Evolutionary conservation across 345 rosid species (phyloP).

Genomic region (Cardamine occulta): DNA sequence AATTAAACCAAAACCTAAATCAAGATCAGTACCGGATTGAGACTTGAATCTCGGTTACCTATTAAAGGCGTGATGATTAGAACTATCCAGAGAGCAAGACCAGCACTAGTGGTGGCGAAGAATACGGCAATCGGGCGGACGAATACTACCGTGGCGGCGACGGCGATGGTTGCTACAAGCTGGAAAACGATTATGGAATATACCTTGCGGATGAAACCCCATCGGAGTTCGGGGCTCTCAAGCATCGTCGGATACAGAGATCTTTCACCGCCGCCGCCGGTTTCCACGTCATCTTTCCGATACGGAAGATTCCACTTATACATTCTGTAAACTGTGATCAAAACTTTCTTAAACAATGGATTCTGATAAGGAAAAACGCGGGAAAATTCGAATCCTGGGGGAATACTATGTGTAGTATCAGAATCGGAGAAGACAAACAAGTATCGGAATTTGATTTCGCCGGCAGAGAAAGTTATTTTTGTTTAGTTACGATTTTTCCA

Average conservation of each 20-base stretch:
- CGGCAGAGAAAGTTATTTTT: background rate
- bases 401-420: too few species aligned
- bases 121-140: slow-evolving; percentile 67
- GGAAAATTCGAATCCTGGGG: background rate
- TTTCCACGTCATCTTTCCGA: slow-evolving; percentile 66
- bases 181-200: slow-evolving; percentile 71
- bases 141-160: slow-evolving; percentile 67
- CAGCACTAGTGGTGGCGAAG: slow-evolving; percentile 64
- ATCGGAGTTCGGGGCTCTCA: slow-evolving; percentile 81
- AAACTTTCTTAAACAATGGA: background rate
- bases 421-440: background rate
- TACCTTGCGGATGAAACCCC: slow-evolving; percentile 81
- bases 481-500: background rate
- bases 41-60: slow-evolving; percentile 40
- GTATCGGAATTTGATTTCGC: background rate
- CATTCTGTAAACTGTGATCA: slow-evolving; percentile 13
- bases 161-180: slow-evolving; percentile 72
- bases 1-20: background rate
- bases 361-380: background rate
- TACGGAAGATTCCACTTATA: slow-evolving; percentile 53
- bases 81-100: slow-evolving; percentile 71
- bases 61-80: slow-evolving; percentile 68
- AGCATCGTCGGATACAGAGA: slow-evolving; percentile 82
- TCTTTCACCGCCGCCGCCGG: slow-evolving; percentile 47
- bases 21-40: too few species aligned